Evolutionary conservation across 2,329 filamentous ascomycete genomes (phyloP), one percentile per base, ranked within the genome.

Genomic region (Colletotrichum orbiculare): DNA sequence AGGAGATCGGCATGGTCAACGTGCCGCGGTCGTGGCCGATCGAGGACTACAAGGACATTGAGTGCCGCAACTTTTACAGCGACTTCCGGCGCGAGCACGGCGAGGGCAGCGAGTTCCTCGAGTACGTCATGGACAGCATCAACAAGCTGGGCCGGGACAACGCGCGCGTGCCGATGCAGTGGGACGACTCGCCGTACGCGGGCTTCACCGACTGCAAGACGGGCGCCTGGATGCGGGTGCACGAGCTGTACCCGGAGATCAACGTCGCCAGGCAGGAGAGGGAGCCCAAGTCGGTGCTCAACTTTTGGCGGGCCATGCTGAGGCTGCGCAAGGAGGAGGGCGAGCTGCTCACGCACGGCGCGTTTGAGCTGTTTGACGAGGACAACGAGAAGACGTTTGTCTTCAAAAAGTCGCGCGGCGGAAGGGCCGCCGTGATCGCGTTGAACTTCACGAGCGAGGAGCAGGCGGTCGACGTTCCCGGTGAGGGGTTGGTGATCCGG

Each of bases 131-230:
- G 69, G 74, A 78, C 8, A 79, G 85, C 43, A 77, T 91, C 55
- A 84, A 88, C 67, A 80, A 83, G 64, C 83, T 91, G 37, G 88
- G 84, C 6, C 80, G 89, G 38, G 89, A 92, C 72, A 87, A 92
- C 71, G 83, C 88, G 8, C 82, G 90, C n/a, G 83, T 87, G 4
- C 90, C 90, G 0, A 87, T 93, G 78, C 88, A 90, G 68, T 92
- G 90, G 90, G 82, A 82, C 60, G 79, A 74, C 0, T 77, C 77
- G 0, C 73, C 79, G 1, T 82, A 89, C 67, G 87, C 86, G 0
- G 90, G 90, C 2, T 92, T 92, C 77, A 88, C 87, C 7, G 75
- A 78, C 59, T 68, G 77, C 0, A 61, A 52, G 15, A 33, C 54
- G 3, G 71, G 68, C 8, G 70, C 71, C 37, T 91, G 89, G 89